Evolutionary conservation across 352 stramenopile genomes (phyloP), one percentile per base, ranked within the genome.

Genomic region (Phytophthora sp.): DNA sequence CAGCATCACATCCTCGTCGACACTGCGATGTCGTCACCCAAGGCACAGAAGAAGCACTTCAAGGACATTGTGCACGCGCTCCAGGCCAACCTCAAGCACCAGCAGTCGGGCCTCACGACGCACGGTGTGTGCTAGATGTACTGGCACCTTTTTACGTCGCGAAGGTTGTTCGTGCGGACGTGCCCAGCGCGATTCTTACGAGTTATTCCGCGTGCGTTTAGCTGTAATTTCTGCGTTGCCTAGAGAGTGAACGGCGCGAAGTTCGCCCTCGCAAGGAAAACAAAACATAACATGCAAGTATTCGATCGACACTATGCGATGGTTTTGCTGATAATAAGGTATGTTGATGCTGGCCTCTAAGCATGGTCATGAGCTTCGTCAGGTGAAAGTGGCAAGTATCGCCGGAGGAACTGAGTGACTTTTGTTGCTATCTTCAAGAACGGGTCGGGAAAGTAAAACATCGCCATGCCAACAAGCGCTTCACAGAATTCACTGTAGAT

Each of bases 401-500:
- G 76, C 23, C 79, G 79, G n/a, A 91, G 72, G 55, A 91, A 91
- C 50, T 91, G 79, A n/a, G 72, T 75, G 17, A 89, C 53, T 24
- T 87, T 87, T 13, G 78, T 77, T 12, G 76, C 74, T 23, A 64
- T 73, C 24, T 69, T 74, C 7, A 87, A 49, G 41, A 91, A 93
- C 51, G 84, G 84, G 28, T 91, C 76, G 1, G 84, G 84, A 30
- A 88, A 81, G 66, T 77, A 87, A 23, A 72, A 84, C 20, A 77
- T 54, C 6, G 82, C 60, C 31, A 91, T 61, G 13, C 66, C 77
- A 23, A 88, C 74, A 42, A 93, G 66, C 0, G 78, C 84, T 20
- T 93, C 84, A 31, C 77, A 90, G 38, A 91, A 93, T 44, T 87
- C 84, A 37, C 70, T 76, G 70, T 82, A 93, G 37, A 89, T 85